Evolutionary conservation across 495 filamentous ascomycete species (phyloP).

Genomic region (Trichoderma gamsii): DNA sequence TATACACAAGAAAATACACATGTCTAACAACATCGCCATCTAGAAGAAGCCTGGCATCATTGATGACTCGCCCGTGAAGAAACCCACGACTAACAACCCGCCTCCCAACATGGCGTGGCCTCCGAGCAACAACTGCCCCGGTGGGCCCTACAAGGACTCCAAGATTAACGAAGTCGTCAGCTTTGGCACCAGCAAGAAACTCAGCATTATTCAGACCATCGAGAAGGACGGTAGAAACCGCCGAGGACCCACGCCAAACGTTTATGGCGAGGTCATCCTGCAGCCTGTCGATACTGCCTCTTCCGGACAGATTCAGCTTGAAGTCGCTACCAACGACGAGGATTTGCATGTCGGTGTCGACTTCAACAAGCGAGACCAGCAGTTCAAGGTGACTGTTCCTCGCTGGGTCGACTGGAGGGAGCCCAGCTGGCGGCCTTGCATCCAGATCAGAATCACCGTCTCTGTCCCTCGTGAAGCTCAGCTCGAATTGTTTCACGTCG

Average conservation of each 20-base stretch:
- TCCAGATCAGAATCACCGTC: slow-evolving; percentile 34
- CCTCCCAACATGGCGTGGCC: slow-evolving; percentile 6
- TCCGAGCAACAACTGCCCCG: slow-evolving; percentile 4
- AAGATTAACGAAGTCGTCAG: slow-evolving; percentile 1
- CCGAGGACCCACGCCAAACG: slow-evolving; percentile 23
- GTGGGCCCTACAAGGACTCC: not conserved
- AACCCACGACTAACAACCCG: not conserved
- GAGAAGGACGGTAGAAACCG: slow-evolving; percentile 20
- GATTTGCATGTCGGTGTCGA: slow-evolving; percentile 25
- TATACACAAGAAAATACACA: not conserved
- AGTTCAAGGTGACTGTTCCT: slow-evolving; percentile 30
- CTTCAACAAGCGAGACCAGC: slow-evolving; percentile 27
- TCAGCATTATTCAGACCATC: slow-evolving; percentile 27
- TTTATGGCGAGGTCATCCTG: slow-evolving; percentile 36
- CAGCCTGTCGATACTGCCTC: slow-evolving; percentile 25
- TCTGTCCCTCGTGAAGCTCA: slow-evolving; percentile 34
- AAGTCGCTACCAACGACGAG: slow-evolving; percentile 35
- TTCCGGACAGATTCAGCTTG: slow-evolving; percentile 27
- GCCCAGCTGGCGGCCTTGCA: slow-evolving; percentile 27
- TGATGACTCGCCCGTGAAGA: not conserved
- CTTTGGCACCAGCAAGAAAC: slow-evolving; percentile 20
- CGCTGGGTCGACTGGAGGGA: slow-evolving; percentile 24
- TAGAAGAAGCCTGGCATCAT: slow-evolving; percentile 1
- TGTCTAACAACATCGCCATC: not conserved
- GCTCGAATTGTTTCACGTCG: slow-evolving; percentile 26